Evolutionary conservation across 2,329 filamentous ascomycete species (phyloP), one percentile per base, ranked within the genome.

Genomic region (Colletotrichum shisoi): DNA sequence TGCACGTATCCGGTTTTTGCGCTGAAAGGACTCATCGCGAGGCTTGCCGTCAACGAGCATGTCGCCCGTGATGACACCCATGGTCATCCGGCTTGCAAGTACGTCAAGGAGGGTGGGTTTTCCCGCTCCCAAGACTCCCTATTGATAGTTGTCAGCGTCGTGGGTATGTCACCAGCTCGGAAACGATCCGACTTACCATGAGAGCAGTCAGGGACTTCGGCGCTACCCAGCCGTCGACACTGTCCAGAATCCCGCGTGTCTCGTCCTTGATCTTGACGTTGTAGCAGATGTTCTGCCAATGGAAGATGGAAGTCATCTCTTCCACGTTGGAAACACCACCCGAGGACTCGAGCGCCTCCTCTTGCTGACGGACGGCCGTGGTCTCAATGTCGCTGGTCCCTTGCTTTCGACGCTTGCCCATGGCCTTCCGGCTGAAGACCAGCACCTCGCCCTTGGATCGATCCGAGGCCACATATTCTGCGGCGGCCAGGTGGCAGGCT

Each of bases 211-310:
- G 76, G 48, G 87, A 89, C 62, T 88, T 88, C 15, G 88, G 88
- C 75, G 89, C 89, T 68, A 90, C 87, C 86, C 87, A 90, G 21
- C 88, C 88, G 72, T 89, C 85, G 9, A 90, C 87, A 63, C 89
- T 81, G 66, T 90, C 85, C 49, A 91, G 76, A 72, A 92, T 86
- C 42, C 87, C 83, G 21, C 89, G 83, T 7, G 79, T 75, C 67
- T 89, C 83, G 74, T 90, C 90, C 27, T 63, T 63, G 75, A 91
- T 89, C 70, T 85, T 84, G 72, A 91, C 89, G 71, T 91, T 88
- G 72, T 91, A 91, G 75, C 86, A 88, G 2, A 91, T 85, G 71
- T 89, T 81, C 66, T 85, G 79, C 88, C 88, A 91, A 70, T 87
- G 86, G 78, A 90, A 90, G 64, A 90, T 84, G n/a, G 87, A 85